phyloP scores from a whole-genome alignment of 371 early-diverging fungal species.

The Batrachochytrium dendrobatidis region DNA sequence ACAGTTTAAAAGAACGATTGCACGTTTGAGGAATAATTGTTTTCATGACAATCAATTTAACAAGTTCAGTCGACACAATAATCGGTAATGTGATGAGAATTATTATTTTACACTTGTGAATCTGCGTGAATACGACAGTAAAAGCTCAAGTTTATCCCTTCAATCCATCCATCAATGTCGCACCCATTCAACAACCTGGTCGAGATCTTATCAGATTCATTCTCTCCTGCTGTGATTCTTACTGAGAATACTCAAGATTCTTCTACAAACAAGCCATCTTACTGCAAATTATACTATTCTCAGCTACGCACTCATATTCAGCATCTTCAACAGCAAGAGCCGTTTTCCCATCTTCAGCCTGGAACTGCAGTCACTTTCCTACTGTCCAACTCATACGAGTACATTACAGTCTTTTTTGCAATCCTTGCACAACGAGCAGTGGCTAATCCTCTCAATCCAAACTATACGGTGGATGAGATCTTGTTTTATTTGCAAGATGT shows the following conservation, averaged over 20 bases:
- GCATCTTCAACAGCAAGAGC: slow-evolving; percentile 6
- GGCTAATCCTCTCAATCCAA: slow-evolving; percentile 73
- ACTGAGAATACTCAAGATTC: slow-evolving; percentile 3
- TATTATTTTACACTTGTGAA: no score
- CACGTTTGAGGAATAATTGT: no score
- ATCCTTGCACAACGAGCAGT: slow-evolving; percentile 53
- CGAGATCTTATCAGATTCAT: slow-evolving; percentile 23
- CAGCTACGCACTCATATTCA: slow-evolving; percentile 13
- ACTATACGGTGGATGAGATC: slow-evolving; percentile 65
- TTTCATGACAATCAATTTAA: no score
- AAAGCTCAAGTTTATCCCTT: no score
- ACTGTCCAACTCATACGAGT: slow-evolving; percentile 64
- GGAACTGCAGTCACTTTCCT: slow-evolving; percentile 64
- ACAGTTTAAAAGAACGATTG: no score
- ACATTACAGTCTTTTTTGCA: slow-evolving; percentile 62
- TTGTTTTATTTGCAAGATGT: slow-evolving; percentile 75
- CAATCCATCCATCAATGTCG: no score
- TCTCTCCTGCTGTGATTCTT: slow-evolving; percentile 22
- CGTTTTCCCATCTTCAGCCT: slow-evolving; percentile 31
- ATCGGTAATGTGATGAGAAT: no score
- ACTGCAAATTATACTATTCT: slow-evolving; percentile 19
- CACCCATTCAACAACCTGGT: slow-evolving; percentile 9
- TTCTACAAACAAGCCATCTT: background rate
- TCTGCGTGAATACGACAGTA: no score
- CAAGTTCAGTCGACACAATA: no score